These are phyloP conservation scores for Anethum foeniculum DNA, from an alignment of 140 eudicot genomes.

Conservation along the genomic window DNA sequence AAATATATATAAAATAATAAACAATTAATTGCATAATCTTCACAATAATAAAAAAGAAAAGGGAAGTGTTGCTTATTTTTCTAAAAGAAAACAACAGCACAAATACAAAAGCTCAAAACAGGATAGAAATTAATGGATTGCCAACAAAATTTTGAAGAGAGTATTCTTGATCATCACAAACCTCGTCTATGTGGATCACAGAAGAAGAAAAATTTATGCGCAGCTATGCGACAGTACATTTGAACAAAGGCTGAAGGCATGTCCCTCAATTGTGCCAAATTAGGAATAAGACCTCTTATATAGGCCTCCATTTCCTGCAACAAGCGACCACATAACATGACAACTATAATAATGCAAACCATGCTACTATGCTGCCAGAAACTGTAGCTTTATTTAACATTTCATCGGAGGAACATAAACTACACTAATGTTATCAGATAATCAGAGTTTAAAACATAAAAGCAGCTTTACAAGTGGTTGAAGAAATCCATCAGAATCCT, in stretches of 20 bases:
- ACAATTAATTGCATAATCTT: background rate
- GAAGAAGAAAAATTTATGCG: conserved; percentile 91
- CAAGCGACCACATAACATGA: conserved; percentile 4
- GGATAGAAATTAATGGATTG: background rate
- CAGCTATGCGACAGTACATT: conserved; percentile 86
- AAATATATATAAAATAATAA: background rate
- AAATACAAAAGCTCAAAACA: background rate
- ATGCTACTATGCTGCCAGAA: background rate
- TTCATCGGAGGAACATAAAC: background rate
- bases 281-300: conserved; percentile 91
- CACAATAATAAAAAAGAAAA: background rate
- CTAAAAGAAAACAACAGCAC: background rate
- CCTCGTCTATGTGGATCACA: conserved; percentile 99
- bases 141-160: background rate
- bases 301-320: conserved; percentile 94
- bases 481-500: conserved; percentile 98
- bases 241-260: conserved; percentile 69
- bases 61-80: background rate
- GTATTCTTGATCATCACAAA: conserved; percentile 18
- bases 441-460: conserved; percentile 5
- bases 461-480: conserved; percentile 69
- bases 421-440: background rate
- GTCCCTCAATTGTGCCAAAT: conserved; percentile 88
- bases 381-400: background rate
- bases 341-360: background rate